Conservation (phyloP, 495 filamentous ascomycete species). For the Aspergillus leporis region DNA sequence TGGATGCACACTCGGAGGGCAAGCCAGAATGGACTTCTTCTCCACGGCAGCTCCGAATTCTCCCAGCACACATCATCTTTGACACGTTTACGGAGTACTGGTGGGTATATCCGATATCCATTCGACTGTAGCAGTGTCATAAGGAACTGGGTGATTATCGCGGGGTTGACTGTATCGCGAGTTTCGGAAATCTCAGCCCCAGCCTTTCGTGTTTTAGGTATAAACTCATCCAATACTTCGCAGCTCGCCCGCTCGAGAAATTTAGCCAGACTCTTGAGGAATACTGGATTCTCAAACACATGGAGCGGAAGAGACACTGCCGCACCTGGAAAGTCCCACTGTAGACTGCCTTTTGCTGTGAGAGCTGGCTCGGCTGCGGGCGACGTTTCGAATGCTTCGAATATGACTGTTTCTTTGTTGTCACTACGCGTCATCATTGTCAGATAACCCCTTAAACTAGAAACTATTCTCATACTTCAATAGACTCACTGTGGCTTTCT, state of each 20-base stretch:
- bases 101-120: slow-evolving; percentile 35
- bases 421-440: slow-evolving; percentile 9
- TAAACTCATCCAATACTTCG: slow-evolving; percentile 55
- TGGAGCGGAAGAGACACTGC: slow-evolving; percentile 39
- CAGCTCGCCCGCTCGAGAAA: slow-evolving; percentile 62
- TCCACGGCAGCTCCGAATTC: slow-evolving; percentile 53
- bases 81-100: slow-evolving; percentile 52
- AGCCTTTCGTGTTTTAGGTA: slow-evolving; percentile 51
- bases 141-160: slow-evolving; percentile 55
- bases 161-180: slow-evolving; percentile 56
- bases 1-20: slow-evolving; percentile 56
- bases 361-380: slow-evolving; percentile 48
- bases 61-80: slow-evolving; percentile 57
- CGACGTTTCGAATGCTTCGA: slow-evolving; percentile 62
- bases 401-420: slow-evolving; percentile 23
- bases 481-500: slow-evolving; percentile 40
- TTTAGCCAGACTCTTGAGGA: slow-evolving; percentile 47
- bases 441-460: too few species aligned
- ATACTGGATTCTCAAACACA: slow-evolving; percentile 39
- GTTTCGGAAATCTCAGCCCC: slow-evolving; percentile 43
- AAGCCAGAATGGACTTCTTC: slow-evolving; percentile 58
- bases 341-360: slow-evolving; percentile 37
- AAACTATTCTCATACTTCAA: background rate
- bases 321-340: slow-evolving; percentile 48
- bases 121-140: slow-evolving; percentile 56